Evolutionary conservation across 1,284 basidiomycete species (phyloP).

Genomic region (Vanrija sp.): DNA sequence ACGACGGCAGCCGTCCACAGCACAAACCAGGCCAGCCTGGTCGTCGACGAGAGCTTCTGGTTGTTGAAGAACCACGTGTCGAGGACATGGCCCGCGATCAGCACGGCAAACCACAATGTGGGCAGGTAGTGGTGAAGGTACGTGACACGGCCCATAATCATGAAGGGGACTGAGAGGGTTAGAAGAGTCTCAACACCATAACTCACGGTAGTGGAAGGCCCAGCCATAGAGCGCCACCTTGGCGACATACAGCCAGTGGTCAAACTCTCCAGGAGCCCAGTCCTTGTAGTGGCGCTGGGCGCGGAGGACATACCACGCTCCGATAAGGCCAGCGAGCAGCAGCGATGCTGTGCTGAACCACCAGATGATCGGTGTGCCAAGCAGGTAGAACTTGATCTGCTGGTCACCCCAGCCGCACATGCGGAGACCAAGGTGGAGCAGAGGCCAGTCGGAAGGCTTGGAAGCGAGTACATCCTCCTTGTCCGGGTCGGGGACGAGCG

Average conservation of each 20-base stretch:
- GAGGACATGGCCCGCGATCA: conserved; percentile 84
- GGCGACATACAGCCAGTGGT: conserved; percentile 87
- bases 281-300: conserved; percentile 85
- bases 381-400: conserved; percentile 87
- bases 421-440: conserved; percentile 77
- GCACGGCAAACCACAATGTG: conserved; percentile 89
- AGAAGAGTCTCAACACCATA: background rate
- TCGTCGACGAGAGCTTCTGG: conserved; percentile 56
- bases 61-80: conserved; percentile 88
- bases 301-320: conserved; percentile 72
- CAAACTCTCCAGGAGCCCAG: conserved; percentile 90
- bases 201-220: conserved; percentile 81
- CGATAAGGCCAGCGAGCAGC: conserved; percentile 56
- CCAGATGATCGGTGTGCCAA: conserved; percentile 91
- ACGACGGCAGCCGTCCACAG: conserved; percentile 62
- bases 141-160: conserved; percentile 83
- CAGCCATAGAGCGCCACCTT: conserved; percentile 91
- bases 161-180: conserved; percentile 68
- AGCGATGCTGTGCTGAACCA: conserved; percentile 75
- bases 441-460: conserved; percentile 89
- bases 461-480: conserved; percentile 97
- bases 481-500: conserved; percentile 92
- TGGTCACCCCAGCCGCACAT: conserved; percentile 96
- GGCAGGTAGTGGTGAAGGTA: conserved; percentile 62
- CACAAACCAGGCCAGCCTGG: conserved; percentile 71